Evolutionary conservation across 495 filamentous ascomycete species (phyloP), one percentile per base, ranked within the genome.

Genomic region (Penicillium cosmopolitanum): DNA sequence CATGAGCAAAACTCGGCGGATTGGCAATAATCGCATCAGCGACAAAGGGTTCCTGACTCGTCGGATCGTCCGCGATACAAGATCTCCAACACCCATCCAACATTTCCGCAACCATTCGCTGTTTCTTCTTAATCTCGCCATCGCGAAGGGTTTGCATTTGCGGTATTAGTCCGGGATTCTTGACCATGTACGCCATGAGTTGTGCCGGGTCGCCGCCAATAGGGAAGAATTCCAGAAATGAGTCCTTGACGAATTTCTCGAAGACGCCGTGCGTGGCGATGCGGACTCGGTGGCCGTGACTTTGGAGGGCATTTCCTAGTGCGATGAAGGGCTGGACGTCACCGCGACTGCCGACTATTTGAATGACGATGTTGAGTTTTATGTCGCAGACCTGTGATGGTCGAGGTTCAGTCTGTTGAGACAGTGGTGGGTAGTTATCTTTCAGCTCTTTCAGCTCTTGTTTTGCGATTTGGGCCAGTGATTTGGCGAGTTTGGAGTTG

Each of bases 241-340:
- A 76, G 55, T 83, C 75, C 13, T 62, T 66, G 2, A 85, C 79
- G 50, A 87, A 86, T 4, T 77, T 67, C 53, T 79, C 78, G 68
- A 88, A 88, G 1, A 72, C 76, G 4, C 73, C 73, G 67, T 88
- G 85, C 6, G 85, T 88, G 1, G 83, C 84, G 34, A 88, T 66
- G 15, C 85, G 78, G 8, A 88, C 80, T 2, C 84, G 80, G 60
- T 75, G 73, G 15, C 73, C 73, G 55, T 73, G 65, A 34, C 63
- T 58, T 33, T 74, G 53, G 2, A 92, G 60, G 0, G 74, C 72
- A 62, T 81, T 80, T 1, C 85, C 86, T 11, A 88, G 64, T 12
- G 84, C 80, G 35, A 90, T 69, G 47, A 89, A 89, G 8, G 87
- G 86, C 68, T 90, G 87, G 0, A 87, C 86, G 66, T 89, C 87